Conservation (phyloP, 2,329 filamentous ascomycete species). For the Myotisia sp. region DNA sequence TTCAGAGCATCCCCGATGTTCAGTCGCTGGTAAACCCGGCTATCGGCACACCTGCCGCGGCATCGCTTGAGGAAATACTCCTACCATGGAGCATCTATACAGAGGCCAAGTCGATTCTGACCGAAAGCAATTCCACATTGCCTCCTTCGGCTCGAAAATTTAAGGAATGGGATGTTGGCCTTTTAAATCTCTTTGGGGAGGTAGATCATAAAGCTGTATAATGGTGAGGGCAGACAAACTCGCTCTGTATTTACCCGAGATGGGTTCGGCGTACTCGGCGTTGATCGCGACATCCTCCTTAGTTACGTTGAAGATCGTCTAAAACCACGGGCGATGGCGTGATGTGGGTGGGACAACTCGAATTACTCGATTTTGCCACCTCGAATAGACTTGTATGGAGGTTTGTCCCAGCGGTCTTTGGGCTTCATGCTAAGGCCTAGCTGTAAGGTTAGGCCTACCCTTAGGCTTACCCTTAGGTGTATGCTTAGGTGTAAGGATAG, state of each 20-base stretch:
- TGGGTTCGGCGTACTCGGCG: too few relatives aligned
- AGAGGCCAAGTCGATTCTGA: constrained; percentile 25
- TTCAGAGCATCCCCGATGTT: constrained; percentile 24
- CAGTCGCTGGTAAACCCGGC: constrained; percentile 25
- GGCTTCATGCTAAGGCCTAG: too few relatives aligned
- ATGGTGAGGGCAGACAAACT: not conserved
- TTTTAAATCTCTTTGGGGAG: constrained; percentile 30
- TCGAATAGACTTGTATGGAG: too few relatives aligned
- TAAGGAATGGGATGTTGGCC: constrained; percentile 41
- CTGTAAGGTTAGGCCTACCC: too few relatives aligned
- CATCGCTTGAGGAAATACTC: constrained; percentile 37
- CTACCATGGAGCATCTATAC: constrained; percentile 26
- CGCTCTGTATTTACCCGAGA: not conserved
- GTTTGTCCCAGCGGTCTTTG: too few relatives aligned
- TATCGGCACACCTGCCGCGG: constrained; percentile 23
- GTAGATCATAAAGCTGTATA: not conserved
- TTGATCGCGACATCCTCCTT: too few relatives aligned
- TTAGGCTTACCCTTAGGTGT: too few relatives aligned
- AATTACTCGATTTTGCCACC: too few relatives aligned
- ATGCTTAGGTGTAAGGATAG: too few relatives aligned
- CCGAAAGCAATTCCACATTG: constrained; percentile 30
- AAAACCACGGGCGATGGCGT: too few relatives aligned
- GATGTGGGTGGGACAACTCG: too few relatives aligned
- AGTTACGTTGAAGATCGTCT: too few relatives aligned
- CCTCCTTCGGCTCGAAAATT: constrained; percentile 38